These are phyloP conservation scores for Elaeis oleifera DNA, from an alignment of 202 grass and related monocot species.

Conservation along the genomic window DNA sequence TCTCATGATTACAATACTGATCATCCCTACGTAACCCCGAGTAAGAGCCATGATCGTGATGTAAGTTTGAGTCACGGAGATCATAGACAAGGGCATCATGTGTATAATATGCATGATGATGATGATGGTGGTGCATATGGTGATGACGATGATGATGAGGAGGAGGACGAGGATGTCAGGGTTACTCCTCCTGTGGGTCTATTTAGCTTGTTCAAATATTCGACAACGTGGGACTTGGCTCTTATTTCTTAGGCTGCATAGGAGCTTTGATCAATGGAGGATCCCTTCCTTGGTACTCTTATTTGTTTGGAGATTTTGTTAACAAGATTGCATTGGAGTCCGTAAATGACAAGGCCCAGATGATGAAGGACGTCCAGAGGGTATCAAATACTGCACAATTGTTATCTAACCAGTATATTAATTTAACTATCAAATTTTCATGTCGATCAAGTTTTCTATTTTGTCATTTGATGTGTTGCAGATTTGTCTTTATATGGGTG, in stretches of 20 bases:
- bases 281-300: constrained; percentile 73
- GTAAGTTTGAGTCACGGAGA: constrained; percentile 7
- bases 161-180: constrained; percentile 29
- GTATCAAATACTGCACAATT: not conserved
- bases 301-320: constrained; percentile 54
- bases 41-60: constrained; percentile 26
- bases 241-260: constrained; percentile 47
- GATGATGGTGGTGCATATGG: not conserved
- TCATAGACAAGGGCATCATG: not conserved
- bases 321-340: constrained; percentile 41
- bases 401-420: too few relatives aligned
- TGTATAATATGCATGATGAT: not conserved
- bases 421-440: not conserved
- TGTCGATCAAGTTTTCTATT: not conserved
- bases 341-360: constrained; percentile 29
- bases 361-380: constrained; percentile 55
- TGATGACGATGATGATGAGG: constrained; percentile 15
- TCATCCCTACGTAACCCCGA: constrained; percentile 35
- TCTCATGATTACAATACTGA: constrained; percentile 36
- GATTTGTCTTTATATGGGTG: constrained; percentile 53
- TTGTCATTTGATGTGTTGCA: not conserved
- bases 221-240: constrained; percentile 32
- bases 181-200: constrained; percentile 34
- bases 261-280: constrained; percentile 53
- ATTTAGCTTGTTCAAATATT: constrained; percentile 51